phyloP scores from a whole-genome alignment of 2,329 filamentous ascomycete genomes.

The Microdochium nivale region DNA sequence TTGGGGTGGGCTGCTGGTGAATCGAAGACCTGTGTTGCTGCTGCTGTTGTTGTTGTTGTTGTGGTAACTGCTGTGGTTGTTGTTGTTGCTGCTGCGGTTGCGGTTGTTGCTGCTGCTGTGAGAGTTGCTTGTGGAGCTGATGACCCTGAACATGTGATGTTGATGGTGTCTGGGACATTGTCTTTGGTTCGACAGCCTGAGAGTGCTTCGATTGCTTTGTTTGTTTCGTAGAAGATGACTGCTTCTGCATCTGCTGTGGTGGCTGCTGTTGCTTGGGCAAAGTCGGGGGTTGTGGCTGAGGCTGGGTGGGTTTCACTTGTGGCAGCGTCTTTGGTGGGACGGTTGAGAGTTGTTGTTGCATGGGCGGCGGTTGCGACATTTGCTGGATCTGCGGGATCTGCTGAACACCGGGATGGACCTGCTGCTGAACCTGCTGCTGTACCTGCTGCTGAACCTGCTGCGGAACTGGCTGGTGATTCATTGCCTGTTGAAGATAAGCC shows the following conservation, averaged over 20 bases:
- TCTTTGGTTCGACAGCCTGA: not conserved
- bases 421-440: slow-evolving; percentile 16
- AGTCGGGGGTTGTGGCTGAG: slow-evolving; percentile 6
- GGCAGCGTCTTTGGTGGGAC: slow-evolving; percentile 7
- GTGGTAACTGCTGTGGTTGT: slow-evolving; percentile 13
- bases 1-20: slow-evolving; percentile 13
- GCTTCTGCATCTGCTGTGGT: slow-evolving; percentile 19
- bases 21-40: slow-evolving; percentile 16
- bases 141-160: not conserved
- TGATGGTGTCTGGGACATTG: not conserved
- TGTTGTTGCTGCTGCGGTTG: slow-evolving; percentile 10
- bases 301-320: slow-evolving; percentile 9
- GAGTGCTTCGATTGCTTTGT: not conserved
- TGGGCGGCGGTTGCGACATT: slow-evolving; percentile 18
- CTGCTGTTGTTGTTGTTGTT: slow-evolving; percentile 18
- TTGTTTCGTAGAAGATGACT: not conserved
- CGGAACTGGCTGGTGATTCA: slow-evolving; percentile 16
- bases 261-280: slow-evolving; percentile 18
- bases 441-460: slow-evolving; percentile 20
- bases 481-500: slow-evolving; percentile 22
- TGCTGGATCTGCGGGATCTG: slow-evolving; percentile 15
- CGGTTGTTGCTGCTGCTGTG: slow-evolving; percentile 14
- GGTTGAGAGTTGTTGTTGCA: slow-evolving; percentile 9
- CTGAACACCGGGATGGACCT: slow-evolving; percentile 11
- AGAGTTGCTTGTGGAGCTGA: not conserved